Evolutionary conservation across 83 land plant species (phyloP).

Genomic region (Picea abies): DNA sequence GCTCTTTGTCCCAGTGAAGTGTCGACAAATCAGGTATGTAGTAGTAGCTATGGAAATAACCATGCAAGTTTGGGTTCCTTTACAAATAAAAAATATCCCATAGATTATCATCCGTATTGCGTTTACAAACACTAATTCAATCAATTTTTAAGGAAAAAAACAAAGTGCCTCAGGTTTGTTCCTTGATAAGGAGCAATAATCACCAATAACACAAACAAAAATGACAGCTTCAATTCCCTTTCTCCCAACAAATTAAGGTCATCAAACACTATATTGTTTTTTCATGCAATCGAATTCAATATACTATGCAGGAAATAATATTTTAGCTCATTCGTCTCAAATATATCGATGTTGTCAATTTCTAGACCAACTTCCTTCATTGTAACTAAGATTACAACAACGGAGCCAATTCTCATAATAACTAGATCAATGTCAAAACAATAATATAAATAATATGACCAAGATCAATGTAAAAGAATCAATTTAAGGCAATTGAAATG

Average conservation of each 20-base stretch:
- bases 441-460: too few relatives aligned
- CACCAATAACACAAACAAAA: slow-evolving; percentile 53
- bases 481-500: too few relatives aligned
- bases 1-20: too few relatives aligned
- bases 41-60: slow-evolving; percentile 40
- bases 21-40: too few relatives aligned
- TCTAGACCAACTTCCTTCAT: too few relatives aligned
- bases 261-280: neutral
- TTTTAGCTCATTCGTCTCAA: too few relatives aligned
- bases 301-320: neutral
- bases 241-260: neutral
- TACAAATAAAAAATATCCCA: slow-evolving; percentile 22
- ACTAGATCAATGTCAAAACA: too few relatives aligned
- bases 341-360: too few relatives aligned
- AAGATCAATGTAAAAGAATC: too few relatives aligned
- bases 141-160: neutral
- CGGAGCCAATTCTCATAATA: too few relatives aligned
- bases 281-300: neutral
- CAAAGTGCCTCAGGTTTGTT: slow-evolving; percentile 48
- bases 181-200: slow-evolving; percentile 66
- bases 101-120: neutral
- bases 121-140: neutral
- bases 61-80: slow-evolving; percentile 54
- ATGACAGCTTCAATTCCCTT: slow-evolving; percentile 76
- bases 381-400: too few relatives aligned